These are phyloP conservation scores for Diaporthe vexans DNA, from an alignment of 2,329 filamentous ascomycete genomes.

Conservation along the genomic window DNA sequence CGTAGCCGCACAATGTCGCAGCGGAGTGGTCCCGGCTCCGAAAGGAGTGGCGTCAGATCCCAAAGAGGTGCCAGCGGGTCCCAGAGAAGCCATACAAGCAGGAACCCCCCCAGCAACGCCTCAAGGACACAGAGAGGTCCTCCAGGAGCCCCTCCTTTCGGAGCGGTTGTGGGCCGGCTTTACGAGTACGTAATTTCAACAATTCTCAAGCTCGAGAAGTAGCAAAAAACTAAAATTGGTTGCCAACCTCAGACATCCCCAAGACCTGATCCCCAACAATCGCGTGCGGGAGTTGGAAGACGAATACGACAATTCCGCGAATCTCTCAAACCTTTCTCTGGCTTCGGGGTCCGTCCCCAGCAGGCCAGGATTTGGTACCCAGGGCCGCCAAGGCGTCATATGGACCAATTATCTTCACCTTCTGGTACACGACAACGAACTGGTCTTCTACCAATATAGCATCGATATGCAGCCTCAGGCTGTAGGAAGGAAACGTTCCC, in stretches of 20 bases:
- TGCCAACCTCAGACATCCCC: not conserved
- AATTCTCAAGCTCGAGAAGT: not conserved
- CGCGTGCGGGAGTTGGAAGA: not conserved
- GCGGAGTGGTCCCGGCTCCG: not conserved
- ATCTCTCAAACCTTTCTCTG: not conserved
- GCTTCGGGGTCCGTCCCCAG: not conserved
- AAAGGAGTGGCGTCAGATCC: not conserved
- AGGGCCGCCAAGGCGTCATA: not conserved
- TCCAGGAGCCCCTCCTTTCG: not conserved
- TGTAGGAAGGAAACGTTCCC: not conserved
- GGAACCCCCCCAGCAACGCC: not conserved
- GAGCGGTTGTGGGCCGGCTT: not conserved
- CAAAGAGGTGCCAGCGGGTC: not conserved
- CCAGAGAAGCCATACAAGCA: not conserved
- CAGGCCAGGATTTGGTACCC: not conserved
- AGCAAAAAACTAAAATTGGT: not conserved
- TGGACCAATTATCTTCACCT: constrained; percentile 20
- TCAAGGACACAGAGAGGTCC: not conserved
- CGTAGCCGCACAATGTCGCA: not conserved
- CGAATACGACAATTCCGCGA: not conserved
- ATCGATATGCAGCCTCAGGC: constrained; percentile 3
- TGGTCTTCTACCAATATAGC: not conserved
- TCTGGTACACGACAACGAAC: not conserved
- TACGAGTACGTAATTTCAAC: not conserved
- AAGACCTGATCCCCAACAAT: rapidly evolving